Evolutionary conservation across 495 filamentous ascomycete species (phyloP).

Genomic region (Aspergillus cristatus): DNA sequence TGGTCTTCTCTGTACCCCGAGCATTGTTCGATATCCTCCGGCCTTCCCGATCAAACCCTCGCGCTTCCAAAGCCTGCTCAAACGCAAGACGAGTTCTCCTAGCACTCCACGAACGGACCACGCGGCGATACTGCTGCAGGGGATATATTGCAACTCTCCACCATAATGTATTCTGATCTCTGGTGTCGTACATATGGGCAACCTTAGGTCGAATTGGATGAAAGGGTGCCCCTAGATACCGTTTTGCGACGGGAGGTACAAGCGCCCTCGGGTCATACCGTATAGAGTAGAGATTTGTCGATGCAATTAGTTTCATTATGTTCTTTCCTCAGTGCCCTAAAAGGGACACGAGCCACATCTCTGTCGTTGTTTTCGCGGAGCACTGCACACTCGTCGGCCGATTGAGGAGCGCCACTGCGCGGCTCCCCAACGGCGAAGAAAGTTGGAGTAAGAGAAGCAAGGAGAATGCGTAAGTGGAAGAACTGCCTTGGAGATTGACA

Average conservation of each 20-base stretch:
- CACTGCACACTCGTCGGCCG: too few species aligned
- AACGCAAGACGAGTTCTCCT: constrained; percentile 47
- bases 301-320: constrained; percentile 10
- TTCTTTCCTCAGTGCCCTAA: neutral
- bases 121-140: constrained; percentile 24
- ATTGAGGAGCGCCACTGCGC: too few species aligned
- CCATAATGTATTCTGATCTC: constrained; percentile 40
- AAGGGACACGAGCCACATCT: neutral
- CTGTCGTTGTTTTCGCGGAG: too few species aligned
- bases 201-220: constrained; percentile 32
- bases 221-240: constrained; percentile 16
- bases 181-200: constrained; percentile 23
- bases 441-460: too few species aligned
- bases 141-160: constrained; percentile 24
- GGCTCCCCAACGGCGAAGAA: too few species aligned
- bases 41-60: constrained; percentile 49
- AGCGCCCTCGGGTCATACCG: constrained; percentile 15
- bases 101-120: constrained; percentile 44
- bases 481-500: too few species aligned
- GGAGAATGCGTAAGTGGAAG: too few species aligned
- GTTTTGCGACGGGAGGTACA: constrained; percentile 21
- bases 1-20: neutral
- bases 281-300: constrained; percentile 13
- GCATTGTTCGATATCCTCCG: constrained; percentile 10
- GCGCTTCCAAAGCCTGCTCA: constrained; percentile 40